Base-by-base conservation (phyloP, 2,329 filamentous ascomycete species). In the Phyllachora maydis region DNA sequence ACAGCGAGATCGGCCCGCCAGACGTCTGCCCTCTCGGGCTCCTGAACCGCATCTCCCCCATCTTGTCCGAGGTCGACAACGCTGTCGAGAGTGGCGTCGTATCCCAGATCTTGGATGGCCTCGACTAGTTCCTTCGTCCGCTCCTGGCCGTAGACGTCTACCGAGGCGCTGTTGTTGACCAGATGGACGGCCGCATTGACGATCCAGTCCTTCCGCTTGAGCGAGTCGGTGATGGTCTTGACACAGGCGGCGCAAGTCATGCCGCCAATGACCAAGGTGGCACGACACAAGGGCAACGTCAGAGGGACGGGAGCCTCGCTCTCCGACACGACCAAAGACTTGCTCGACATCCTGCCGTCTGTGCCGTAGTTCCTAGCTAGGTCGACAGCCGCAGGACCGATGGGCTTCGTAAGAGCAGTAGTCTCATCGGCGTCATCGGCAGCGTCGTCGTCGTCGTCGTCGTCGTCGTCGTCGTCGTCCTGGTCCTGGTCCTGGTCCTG, bases 181-280 rank as follows among this genome's bases (percentile, higher is more conserved):
- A 81, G 51, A 33, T 68, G 75, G 35, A 81, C 62, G 2, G 50
- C 50, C 19, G 64, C 54, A 4, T 60, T 57, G 23, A 54, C 50
- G 14, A 79, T 50, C 51, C 61, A 72, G 4, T 61, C 52, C 12
- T 56, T 45, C 30, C 65, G 60, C 22, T 60, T 47, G 18, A 81
- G 43, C 30, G 63, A 60, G 5, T 58, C 47, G 8, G 60, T 68
- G 33, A 81, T 64, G 18, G 56, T 54, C 37, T 69, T 70, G 25
- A 58, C 57, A 36, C 75, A 82, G 8, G 70, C 59, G 9, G 67
- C 65, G 39, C 75, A 81, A 4, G 68, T 77, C 73, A 82, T 79
- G 24, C 74, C 74, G 14, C 59, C 65, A 19, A 82, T 57, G 16
- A 33, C 36, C 7, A 42, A 30, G 11, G 41, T 35, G 6, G 36